Base-by-base conservation (phyloP, 495 filamentous ascomycete genomes). In the Paragyromitra xinjiangensis region DNA sequence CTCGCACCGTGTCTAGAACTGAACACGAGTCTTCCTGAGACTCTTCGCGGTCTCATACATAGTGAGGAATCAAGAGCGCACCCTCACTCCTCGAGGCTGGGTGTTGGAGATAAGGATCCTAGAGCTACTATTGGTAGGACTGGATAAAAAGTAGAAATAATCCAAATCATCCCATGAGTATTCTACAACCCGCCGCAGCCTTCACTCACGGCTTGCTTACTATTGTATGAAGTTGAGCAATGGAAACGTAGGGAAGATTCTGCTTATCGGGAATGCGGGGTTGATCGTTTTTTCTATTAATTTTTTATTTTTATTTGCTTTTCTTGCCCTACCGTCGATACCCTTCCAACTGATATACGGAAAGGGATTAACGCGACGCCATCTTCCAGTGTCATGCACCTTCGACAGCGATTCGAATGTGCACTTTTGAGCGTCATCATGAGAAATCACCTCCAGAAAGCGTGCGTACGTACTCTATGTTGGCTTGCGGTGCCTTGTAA, bases 231-330 rank as follows among this genome's bases (percentile, higher is more conserved):
- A 29, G 56, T 26, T 6, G 44, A 29, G 53, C 59, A 29, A 59
- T 73, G 16, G 61, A 73, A 73, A 58, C 70, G 61, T 37, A 73
- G 44, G 64, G 71, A 61, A 69, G 64, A 9, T 75, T 77, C 45
- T 75, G 65, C 67, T 72, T 64, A 48, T 77, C 56, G 68, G 26
- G 11, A 63, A 63, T 67, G 74, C 61, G 74, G 74, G 74, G 74
- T 76, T 42, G 58, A 70, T 70, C 64, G 72, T 51, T 34, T 11
- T 11, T 58, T 22, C 19, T 64, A 40, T 66, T 26, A 22, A 51
- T 29, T 64, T 29, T 37, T 59, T 55, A 19, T 24, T 26, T 50
- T 63, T 22, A 22, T 22, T 34, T 63, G 37, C 59, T 63, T 63
- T 63, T 63, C 44, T 3, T 19, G n/a, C 37, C 59, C 37, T 40